phyloP scores from a whole-genome alignment of 495 filamentous ascomycete species.

The Elasticomyces elasticus region DNA sequence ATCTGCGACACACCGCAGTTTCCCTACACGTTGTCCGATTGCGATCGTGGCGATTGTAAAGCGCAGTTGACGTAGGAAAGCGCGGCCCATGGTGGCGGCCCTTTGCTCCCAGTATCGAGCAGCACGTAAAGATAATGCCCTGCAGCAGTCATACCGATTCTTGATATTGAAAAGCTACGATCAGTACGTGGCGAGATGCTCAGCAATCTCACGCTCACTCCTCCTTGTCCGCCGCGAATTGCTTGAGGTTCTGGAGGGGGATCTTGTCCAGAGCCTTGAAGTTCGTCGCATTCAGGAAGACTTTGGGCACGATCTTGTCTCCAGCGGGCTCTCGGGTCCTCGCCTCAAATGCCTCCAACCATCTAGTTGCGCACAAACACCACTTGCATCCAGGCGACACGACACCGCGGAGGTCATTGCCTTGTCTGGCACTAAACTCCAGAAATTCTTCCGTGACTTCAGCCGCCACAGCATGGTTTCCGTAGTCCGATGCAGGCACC shows the following conservation, averaged over 20 bases:
- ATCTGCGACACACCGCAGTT: background rate
- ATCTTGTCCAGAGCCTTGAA: constrained; percentile 39
- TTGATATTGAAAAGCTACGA: no score
- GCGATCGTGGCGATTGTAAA: no score
- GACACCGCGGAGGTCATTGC: constrained; percentile 45
- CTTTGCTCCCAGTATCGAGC: no score
- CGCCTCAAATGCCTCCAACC: constrained; percentile 44
- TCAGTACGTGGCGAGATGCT: background rate
- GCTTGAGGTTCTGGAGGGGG: constrained; percentile 36
- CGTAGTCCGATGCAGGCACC: constrained; percentile 35
- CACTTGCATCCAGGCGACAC: constrained; percentile 46
- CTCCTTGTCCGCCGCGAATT: constrained; percentile 35
- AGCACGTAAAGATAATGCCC: no score
- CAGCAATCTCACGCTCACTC: background rate
- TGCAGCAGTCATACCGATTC: no score
- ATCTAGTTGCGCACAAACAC: constrained; percentile 47
- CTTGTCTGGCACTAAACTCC: constrained; percentile 45
- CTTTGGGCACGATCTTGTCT: constrained; percentile 33
- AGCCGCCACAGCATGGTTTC: constrained; percentile 31
- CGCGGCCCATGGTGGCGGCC: no score
- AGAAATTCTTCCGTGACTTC: constrained; percentile 47
- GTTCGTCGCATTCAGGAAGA: constrained; percentile 41
- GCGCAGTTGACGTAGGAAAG: no score
- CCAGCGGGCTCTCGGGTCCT: constrained; percentile 31
- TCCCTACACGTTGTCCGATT: no score